Percentiles rank a stretch among this genome's conserved stretches.
Evolutionary conservation across 2,329 filamentous ascomycete genomes (phyloP).

Genomic region (Furcasterigmium furcatum): DNA sequence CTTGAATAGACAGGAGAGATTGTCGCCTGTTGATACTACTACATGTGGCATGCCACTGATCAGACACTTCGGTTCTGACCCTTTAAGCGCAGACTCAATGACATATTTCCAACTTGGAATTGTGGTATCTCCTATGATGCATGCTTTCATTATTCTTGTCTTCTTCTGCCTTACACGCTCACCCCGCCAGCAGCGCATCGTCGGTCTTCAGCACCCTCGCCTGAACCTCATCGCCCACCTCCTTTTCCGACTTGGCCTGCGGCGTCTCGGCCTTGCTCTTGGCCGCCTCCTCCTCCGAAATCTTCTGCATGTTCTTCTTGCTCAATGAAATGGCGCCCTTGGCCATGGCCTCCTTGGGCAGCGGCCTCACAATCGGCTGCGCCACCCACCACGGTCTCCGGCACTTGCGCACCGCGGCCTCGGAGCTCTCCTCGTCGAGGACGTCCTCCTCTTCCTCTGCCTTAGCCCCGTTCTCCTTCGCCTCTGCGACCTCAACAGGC

Average conservation of each 20-base stretch:
- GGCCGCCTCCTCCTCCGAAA: slow-evolving; percentile 27
- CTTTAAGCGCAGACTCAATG: too few relatives aligned
- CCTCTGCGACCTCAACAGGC: slow-evolving; percentile 5
- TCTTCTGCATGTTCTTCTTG: slow-evolving; percentile 61
- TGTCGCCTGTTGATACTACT: neutral
- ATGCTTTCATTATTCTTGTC: too few relatives aligned
- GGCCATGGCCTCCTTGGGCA: slow-evolving; percentile 83
- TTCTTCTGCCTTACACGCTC: neutral
- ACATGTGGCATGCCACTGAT: too few relatives aligned
- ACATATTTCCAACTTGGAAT: too few relatives aligned
- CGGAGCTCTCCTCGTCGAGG: slow-evolving; percentile 58
- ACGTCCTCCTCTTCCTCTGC: slow-evolving; percentile 23
- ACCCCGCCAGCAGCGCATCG: slow-evolving; percentile 12
- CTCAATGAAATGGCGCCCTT: slow-evolving; percentile 74
- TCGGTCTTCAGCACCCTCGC: slow-evolving; percentile 11
- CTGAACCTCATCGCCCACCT: slow-evolving; percentile 6
- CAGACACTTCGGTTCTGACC: too few relatives aligned
- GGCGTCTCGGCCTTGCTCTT: slow-evolving; percentile 5
- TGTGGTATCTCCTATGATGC: too few relatives aligned
- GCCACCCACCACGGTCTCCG: slow-evolving; percentile 86
- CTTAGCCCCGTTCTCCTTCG: slow-evolving; percentile 7
- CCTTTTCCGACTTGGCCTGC: neutral
- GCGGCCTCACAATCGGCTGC: slow-evolving; percentile 80
- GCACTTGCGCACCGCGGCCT: slow-evolving; percentile 68
- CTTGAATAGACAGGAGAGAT: neutral